Percentiles rank a stretch among this genome's conserved stretches.
These are phyloP conservation scores for Mesotaenium endlicherianum DNA, from an alignment of 139 green algal genomes.

Conservation along the genomic window DNA sequence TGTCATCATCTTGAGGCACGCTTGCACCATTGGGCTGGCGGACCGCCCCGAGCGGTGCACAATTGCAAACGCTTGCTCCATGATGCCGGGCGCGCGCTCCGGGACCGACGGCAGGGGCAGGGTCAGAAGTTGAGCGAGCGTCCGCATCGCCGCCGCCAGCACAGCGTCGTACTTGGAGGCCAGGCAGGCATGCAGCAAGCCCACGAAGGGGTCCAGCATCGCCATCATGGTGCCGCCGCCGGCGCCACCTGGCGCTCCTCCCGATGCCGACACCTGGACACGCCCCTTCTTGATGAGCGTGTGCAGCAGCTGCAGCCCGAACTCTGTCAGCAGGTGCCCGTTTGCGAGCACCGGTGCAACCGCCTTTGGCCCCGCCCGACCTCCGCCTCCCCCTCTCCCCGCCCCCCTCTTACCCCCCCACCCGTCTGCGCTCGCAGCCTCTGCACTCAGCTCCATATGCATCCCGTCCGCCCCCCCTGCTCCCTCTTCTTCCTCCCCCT, in stretches of 20 bases:
- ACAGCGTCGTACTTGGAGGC: slow-evolving; percentile 57
- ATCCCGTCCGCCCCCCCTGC: neutral
- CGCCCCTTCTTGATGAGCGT: slow-evolving; percentile 43
- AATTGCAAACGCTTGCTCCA: slow-evolving; percentile 1
- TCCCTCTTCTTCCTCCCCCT: no score
- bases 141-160: slow-evolving; percentile 55
- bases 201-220: slow-evolving; percentile 72
- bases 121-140: slow-evolving; percentile 57
- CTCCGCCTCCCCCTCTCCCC: neutral
- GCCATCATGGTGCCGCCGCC: slow-evolving; percentile 38
- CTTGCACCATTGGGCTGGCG: slow-evolving; percentile 30
- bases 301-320: slow-evolving; percentile 75
- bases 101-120: neutral
- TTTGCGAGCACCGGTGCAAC: slow-evolving; percentile 50
- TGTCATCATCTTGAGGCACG: slow-evolving; percentile 73
- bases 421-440: neutral
- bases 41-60: neutral
- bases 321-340: slow-evolving; percentile 75
- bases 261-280: neutral
- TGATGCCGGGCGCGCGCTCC: neutral
- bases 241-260: slow-evolving; percentile 36
- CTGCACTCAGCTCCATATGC: slow-evolving; percentile 3
- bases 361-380: neutral
- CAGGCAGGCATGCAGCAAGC: slow-evolving; percentile 66
- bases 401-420: neutral